These are phyloP conservation scores for Panicum virgatum DNA, from an alignment of 202 grass and related monocot species.

Conservation along the genomic window DNA sequence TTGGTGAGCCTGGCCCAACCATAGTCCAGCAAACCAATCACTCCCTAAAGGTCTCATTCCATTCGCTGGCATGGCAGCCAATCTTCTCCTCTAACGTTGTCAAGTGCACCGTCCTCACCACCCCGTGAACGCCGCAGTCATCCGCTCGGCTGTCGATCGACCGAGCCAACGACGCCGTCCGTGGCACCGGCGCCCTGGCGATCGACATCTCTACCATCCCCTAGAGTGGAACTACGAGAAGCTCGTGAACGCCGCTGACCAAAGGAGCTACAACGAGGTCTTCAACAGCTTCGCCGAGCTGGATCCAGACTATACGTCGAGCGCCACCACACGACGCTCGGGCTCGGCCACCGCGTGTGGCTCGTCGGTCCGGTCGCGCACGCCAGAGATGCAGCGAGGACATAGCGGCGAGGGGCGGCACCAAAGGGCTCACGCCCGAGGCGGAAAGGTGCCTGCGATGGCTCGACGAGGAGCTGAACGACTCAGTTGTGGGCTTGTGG, in stretches of 20 bases:
- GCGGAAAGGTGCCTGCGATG: slow-evolving; percentile 23
- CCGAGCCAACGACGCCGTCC: neutral
- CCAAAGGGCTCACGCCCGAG: neutral
- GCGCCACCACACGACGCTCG: slow-evolving; percentile 11
- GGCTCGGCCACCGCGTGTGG: slow-evolving; percentile 30
- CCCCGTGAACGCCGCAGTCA: too few relatives aligned
- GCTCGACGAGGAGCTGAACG: slow-evolving; percentile 28
- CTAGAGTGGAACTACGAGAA: neutral
- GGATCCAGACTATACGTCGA: slow-evolving; percentile 43
- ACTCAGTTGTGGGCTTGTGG: slow-evolving; percentile 42
- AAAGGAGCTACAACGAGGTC: slow-evolving; percentile 46
- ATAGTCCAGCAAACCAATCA: too few relatives aligned
- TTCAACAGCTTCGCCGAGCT: slow-evolving; percentile 57
- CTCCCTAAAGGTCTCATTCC: too few relatives aligned
- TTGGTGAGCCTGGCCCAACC: too few relatives aligned
- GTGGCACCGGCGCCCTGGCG: too few relatives aligned
- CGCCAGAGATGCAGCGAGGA: slow-evolving; percentile 9
- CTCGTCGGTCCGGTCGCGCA: slow-evolving; percentile 42
- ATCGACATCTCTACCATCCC: too few relatives aligned
- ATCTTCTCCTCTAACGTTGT: slow-evolving; percentile 55
- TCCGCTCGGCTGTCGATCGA: too few relatives aligned
- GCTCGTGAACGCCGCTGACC: slow-evolving; percentile 13
- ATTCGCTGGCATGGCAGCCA: slow-evolving; percentile 54
- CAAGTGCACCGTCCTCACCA: slow-evolving; percentile 71
- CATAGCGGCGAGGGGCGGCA: neutral